These are phyloP conservation scores for Boletus bicolor DNA, from an alignment of 768 basidiomycete genomes.

Conservation along the genomic window DNA sequence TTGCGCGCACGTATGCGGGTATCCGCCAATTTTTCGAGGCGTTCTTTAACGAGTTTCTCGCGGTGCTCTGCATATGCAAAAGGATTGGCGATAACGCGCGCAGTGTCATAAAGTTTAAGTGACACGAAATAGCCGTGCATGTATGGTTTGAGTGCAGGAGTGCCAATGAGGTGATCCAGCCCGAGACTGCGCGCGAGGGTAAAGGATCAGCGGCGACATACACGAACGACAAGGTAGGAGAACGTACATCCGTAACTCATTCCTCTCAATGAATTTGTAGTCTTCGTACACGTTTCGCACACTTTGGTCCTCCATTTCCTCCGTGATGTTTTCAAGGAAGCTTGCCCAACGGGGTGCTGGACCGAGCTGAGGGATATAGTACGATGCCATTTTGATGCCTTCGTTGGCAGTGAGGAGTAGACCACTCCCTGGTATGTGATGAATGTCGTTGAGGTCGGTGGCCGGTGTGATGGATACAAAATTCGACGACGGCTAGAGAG, in stretches of 20 bases:
- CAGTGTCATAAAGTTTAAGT: slow-evolving; percentile 93
- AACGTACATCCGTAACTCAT: slow-evolving; percentile 79
- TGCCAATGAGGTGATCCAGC: slow-evolving; percentile 93
- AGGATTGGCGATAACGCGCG: slow-evolving; percentile 93
- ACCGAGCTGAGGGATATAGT: slow-evolving; percentile 94
- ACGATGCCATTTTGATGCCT: slow-evolving; percentile 92
- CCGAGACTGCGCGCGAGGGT: slow-evolving; percentile 58
- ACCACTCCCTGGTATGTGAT: slow-evolving; percentile 87
- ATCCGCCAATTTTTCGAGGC: slow-evolving; percentile 92
- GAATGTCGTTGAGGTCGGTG: slow-evolving; percentile 84
- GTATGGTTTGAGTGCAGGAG: slow-evolving; percentile 94
- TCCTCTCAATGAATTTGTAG: slow-evolving; percentile 93
- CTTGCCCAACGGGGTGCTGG: slow-evolving; percentile 96
- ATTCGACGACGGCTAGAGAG: slow-evolving; percentile 69
- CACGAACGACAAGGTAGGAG: slow-evolving; percentile 2
- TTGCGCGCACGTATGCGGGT: slow-evolving; percentile 84
- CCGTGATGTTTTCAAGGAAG: slow-evolving; percentile 98
- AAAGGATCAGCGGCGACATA: background rate
- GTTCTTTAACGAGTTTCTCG: slow-evolving; percentile 80
- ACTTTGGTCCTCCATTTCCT: slow-evolving; percentile 93
- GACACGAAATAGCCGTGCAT: slow-evolving; percentile 99
- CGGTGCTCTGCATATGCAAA: slow-evolving; percentile 94
- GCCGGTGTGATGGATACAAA: slow-evolving; percentile 92
- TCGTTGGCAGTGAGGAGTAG: slow-evolving; percentile 92
- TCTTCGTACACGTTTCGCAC: slow-evolving; percentile 84